Base-by-base conservation (phyloP, 2,329 filamentous ascomycete species). In the Trematosphaeria pertusa region DNA sequence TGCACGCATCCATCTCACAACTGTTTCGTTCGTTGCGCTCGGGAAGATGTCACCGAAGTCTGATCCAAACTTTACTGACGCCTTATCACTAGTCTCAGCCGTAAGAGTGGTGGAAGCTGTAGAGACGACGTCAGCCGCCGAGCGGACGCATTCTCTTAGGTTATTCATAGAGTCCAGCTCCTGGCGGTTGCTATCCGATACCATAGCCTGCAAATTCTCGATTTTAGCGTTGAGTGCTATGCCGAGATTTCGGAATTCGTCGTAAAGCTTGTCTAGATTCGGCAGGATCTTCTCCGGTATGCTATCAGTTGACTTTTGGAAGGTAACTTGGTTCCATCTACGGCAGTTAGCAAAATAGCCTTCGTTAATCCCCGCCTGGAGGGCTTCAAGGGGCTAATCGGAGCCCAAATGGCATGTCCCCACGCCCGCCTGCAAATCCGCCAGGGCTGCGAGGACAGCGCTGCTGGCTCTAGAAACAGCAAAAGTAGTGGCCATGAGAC, bases 311-410 rank as follows among this genome's bases (percentile, higher is more conserved):
- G 58, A 50, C 15, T 50, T 59, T 33, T 62, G 56, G 14, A 62
- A 48, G 5, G 50, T 57, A 11, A 62, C 49, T 21, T 64, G 59
- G 18, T 61, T 62, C 52, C 59, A 61, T 21, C 58, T 61, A 21
- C 1, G 17, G n/a, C n/a, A n/a, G n/a, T n/a, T n/a, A n/a, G n/a
- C n/a, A n/a, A n/a, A n/a, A n/a, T n/a, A n/a, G n/a, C n/a, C n/a
- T n/a, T n/a, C n/a, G n/a, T n/a, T n/a, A n/a, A n/a, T n/a, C n/a
- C n/a, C n/a, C n/a, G n/a, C n/a, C n/a, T n/a, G n/a, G n/a, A n/a
- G n/a, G n/a, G n/a, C n/a, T n/a, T n/a, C n/a, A n/a, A n/a, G n/a
- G n/a, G n/a, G n/a, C n/a, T n/a, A n/a, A n/a, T n/a, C n/a, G n/a
- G n/a, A n/a, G n/a, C n/a, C n/a, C n/a, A n/a, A n/a, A n/a, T n/a